Evolutionary conservation across 2,329 filamentous ascomycete species (phyloP), one percentile per base, ranked within the genome.

Genomic region (Diplodia intermedia): DNA sequence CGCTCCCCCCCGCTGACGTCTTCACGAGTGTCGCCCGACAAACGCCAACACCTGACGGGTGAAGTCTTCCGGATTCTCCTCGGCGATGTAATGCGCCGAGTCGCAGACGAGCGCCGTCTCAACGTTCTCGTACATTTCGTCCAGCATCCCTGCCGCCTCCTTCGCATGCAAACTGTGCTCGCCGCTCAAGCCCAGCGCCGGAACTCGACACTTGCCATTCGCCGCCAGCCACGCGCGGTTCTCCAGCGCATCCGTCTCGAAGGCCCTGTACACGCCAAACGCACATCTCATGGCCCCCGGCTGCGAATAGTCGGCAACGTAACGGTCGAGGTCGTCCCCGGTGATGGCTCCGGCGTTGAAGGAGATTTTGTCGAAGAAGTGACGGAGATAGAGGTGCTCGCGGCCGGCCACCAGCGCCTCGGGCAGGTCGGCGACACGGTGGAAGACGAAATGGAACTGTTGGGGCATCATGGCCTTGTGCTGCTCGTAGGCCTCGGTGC

Each of bases 371-470:
- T 81, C 76, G 71, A 76, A 82, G 71, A 83, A 83, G 71, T 82
- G 79, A 62, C 79, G 80, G 3, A 83, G 68, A 67, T 84, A 83
- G 43, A 79, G 71, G 15, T 72, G 71, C 71, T 84, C 82, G 20
- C 75, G 74, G 20, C 81, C 80, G 1, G 74, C 70, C 12, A 82
- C 76, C 6, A 84, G 73, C 0, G 75, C 71, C 65, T 81, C 77
- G 1, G 81, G 76, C 1, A 83, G 73, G 69, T 82, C 79, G 1
- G 73, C 73, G 7, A 79, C 72, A 31, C 71, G 69, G 63, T 83
- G 80, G 71, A 83, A 83, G 40, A 75, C 73, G 73, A 83, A 83
- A 69, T 83, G 80, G 73, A 78, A 82, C 3, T 77, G 70, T 36
- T 72, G 71, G 2, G 74, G 67, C 11, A 69, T 71, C 57, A 62